Percentiles rank a stretch among this genome's conserved stretches.
Evolutionary conservation across 768 basidiomycete species (phyloP).

Genomic region (Mycena indigotica): DNA sequence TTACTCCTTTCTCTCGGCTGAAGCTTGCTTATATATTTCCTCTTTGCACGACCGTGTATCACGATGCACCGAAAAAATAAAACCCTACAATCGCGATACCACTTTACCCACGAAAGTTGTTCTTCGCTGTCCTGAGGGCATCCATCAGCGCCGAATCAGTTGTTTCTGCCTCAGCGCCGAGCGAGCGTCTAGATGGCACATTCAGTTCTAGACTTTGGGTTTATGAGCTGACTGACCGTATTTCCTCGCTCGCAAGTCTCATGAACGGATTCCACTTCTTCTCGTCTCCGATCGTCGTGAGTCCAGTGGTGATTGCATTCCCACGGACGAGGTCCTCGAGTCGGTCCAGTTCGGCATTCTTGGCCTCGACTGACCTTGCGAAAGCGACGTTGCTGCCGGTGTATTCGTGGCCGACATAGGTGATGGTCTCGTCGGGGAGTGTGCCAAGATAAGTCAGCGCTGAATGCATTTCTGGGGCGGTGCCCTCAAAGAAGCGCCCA

Average conservation of each 20-base stretch:
- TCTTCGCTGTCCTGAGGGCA: conserved; percentile 80
- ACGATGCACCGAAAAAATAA: not conserved
- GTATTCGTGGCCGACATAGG: conserved; percentile 94
- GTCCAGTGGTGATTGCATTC: conserved; percentile 71
- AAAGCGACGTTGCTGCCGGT: conserved; percentile 76
- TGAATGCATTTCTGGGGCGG: conserved; percentile 74
- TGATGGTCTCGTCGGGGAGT: conserved; percentile 77
- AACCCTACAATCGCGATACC: not conserved
- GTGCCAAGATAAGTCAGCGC: conserved; percentile 71
- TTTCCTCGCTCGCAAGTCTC: conserved; percentile 64
- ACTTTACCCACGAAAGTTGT: conserved; percentile 69
- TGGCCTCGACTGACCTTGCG: conserved; percentile 59
- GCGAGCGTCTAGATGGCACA: conserved; percentile 48
- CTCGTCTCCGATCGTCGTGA: conserved; percentile 90
- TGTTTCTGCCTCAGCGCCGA: conserved; percentile 41
- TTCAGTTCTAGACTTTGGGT: not conserved
- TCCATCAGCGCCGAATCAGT: conserved; percentile 69
- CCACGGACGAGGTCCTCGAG: conserved; percentile 59
- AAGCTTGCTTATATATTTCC: not conserved
- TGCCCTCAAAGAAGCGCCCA: conserved; percentile 94
- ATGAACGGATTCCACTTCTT: conserved; percentile 96
- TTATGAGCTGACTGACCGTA: conserved; percentile 52
- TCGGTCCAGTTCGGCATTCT: conserved; percentile 60
- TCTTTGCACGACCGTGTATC: not conserved
- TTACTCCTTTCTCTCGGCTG: not conserved